These are phyloP conservation scores for Stachybotrys chlorohalonatus DNA, from an alignment of 2,329 filamentous ascomycete species.

Conservation along the genomic window DNA sequence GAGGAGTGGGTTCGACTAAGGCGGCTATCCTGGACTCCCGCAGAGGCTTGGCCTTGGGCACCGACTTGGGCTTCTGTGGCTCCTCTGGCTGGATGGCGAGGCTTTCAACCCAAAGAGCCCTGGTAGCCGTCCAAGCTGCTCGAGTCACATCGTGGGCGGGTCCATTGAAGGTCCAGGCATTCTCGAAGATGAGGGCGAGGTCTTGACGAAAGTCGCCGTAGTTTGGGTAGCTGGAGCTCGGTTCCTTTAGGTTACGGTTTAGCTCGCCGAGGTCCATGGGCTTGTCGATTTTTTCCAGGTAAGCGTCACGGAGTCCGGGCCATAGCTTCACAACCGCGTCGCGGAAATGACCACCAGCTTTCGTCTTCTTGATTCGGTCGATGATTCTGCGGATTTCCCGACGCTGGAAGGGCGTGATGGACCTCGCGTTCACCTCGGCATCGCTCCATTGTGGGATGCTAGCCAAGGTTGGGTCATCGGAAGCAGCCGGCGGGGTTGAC, in stretches of 20 bases:
- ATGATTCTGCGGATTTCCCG: constrained; percentile 57
- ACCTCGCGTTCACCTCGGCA: constrained; percentile 30
- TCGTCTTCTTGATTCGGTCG: constrained; percentile 76
- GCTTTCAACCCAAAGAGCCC: constrained; percentile 39
- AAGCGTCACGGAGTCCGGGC: constrained; percentile 67
- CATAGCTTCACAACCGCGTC: constrained; percentile 69
- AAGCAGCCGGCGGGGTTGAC: constrained; percentile 3
- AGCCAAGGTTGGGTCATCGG: constrained; percentile 14
- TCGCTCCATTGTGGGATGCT: constrained; percentile 31
- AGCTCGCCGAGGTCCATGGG: constrained; percentile 83
- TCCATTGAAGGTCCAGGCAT: constrained; percentile 78
- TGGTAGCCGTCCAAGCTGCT: constrained; percentile 44
- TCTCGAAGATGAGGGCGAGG: constrained; percentile 68
- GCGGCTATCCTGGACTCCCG: constrained; percentile 21
- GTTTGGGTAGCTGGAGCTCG: constrained; percentile 48
- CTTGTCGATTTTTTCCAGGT: constrained; percentile 56
- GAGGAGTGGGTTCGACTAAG: constrained; percentile 13
- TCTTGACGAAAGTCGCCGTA: constrained; percentile 68
- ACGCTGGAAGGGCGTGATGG: constrained; percentile 50
- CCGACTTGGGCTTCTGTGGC: constrained; percentile 45
- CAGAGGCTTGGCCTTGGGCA: constrained; percentile 28
- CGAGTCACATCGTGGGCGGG: constrained; percentile 62
- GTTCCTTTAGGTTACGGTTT: constrained; percentile 67
- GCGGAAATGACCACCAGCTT: constrained; percentile 66
- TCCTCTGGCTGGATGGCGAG: constrained; percentile 40